Evolutionary conservation across 2,329 filamentous ascomycete species (phyloP).

Genomic region (Diaporthe sp.): DNA sequence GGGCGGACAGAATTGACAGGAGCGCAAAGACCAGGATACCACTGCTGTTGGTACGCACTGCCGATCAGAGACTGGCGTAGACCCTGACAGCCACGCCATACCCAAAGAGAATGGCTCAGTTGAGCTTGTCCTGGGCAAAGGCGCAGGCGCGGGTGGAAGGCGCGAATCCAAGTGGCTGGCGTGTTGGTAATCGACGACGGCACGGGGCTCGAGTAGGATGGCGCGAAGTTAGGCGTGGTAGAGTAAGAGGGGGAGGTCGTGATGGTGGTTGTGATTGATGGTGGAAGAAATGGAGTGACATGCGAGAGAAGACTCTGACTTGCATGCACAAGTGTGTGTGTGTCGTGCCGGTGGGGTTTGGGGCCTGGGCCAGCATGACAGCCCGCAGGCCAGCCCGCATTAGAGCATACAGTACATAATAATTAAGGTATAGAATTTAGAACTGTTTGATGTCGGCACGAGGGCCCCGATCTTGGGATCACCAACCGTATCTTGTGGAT

Average conservation of each 20-base stretch:
- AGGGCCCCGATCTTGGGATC: slow-evolving; percentile 23
- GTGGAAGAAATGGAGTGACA: not conserved
- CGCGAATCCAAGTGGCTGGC: slow-evolving; percentile 16
- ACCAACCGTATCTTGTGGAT: slow-evolving; percentile 1
- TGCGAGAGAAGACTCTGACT: not conserved
- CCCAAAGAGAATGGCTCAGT: not conserved
- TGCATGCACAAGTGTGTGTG: not conserved
- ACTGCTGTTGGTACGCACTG: not conserved
- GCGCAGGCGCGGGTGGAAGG: not conserved
- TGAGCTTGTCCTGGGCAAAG: not conserved
- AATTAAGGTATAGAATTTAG: slow-evolving; percentile 1
- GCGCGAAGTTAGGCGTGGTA: slow-evolving; percentile 3
- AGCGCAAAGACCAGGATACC: not conserved
- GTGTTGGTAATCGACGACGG: not conserved
- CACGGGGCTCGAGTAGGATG: not conserved
- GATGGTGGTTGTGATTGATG: not conserved
- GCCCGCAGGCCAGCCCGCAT: not conserved
- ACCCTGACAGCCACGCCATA: slow-evolving; percentile 11
- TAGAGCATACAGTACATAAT: not conserved
- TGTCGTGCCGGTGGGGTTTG: slow-evolving; percentile 2
- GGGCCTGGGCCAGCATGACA: not conserved
- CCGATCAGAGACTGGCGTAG: slow-evolving; percentile 20
- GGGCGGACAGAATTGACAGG: not conserved
- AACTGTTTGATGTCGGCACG: slow-evolving; percentile 17
- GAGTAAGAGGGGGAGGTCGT: not conserved